These are phyloP conservation scores for Lumnitzera racemosa DNA, from an alignment of 345 rosid genomes.

Conservation along the genomic window DNA sequence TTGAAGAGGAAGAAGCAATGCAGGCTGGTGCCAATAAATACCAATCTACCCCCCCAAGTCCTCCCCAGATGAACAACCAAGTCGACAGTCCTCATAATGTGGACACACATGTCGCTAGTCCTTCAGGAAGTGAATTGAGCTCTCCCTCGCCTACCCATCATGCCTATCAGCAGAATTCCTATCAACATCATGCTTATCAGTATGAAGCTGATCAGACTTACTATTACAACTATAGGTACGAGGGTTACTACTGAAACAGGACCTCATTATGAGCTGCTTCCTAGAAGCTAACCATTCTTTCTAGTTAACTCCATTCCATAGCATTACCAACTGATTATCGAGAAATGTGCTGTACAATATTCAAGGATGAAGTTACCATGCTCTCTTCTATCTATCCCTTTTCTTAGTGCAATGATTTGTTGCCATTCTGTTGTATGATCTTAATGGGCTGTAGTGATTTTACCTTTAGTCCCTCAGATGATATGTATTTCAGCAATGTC, in stretches of 20 bases:
- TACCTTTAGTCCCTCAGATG: no score
- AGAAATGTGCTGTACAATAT: no score
- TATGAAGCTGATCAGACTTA: slow-evolving; percentile 2
- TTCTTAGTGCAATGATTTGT: no score
- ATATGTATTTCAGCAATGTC: no score
- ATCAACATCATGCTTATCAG: slow-evolving; percentile 25
- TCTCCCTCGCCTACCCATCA: slow-evolving; percentile 53
- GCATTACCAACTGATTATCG: no score
- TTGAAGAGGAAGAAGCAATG: slow-evolving; percentile 18
- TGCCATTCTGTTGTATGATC: no score
- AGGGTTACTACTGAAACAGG: slow-evolving; percentile 1
- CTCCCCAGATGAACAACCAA: not conserved
- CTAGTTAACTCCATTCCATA: no score
- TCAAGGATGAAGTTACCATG: no score
- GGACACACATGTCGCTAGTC: slow-evolving; percentile 13
- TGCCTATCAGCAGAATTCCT: slow-evolving; percentile 16
- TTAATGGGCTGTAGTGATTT: no score
- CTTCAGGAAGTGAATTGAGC: slow-evolving; percentile 34
- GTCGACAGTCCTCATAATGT: no score
- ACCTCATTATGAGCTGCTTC: not conserved
- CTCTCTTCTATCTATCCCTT: no score
- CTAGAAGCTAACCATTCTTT: not conserved
- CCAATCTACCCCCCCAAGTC: slow-evolving; percentile 12
- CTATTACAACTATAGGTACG: slow-evolving; percentile 7
- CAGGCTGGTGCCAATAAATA: slow-evolving; percentile 11